Evolutionary conservation across 352 stramenopile species (phyloP), one percentile per base, ranked within the genome.

Genomic region (Globisporangium mamillatum): DNA sequence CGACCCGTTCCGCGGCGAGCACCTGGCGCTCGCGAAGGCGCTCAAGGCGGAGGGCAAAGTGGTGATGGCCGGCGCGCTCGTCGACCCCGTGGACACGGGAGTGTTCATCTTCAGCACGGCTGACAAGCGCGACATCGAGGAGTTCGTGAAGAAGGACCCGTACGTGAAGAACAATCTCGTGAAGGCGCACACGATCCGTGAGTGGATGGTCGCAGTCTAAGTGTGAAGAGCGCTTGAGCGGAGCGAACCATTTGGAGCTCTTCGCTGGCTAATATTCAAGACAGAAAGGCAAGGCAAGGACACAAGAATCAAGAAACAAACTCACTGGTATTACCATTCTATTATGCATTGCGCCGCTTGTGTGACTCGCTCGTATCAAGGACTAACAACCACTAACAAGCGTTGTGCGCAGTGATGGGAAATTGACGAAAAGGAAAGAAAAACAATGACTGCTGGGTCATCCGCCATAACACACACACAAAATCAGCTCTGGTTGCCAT

Each of bases 121-220:
- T 29, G 75, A 91, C 74, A 86, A 83, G 64, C 55, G 71, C 38
- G 56, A 82, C 14, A 77, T 93, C 38, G 81, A 92, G 41, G 72
- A 86, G 27, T 93, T 92, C 54, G 86, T 74, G n/a, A 72, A 83
- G 67, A 67, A 72, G 3, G 86, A 93, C 69, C 82, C 83, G 41
- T 93, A 93, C 65, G 80, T 93, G 27, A 69, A 81, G 60, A 91
- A 93, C 71, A 72, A 89, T 56, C 80, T 93, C 66, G 83, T 92
- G 27, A 86, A 79, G 32, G 72, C 66, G 63, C 80, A 88, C 75
- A 77, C 75, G 48, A 90, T 93, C 65, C 86, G 83, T 66, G 80
- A 90, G 67, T 93, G 80, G 75, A 89, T 75, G n/a, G 82, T 93
- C 38, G 86, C 81, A 56, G 69, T 91, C 59, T 89, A 81, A 44